phyloP scores from a whole-genome alignment of 148 eudicot genomes.

The Salicornia ramosissima region DNA sequence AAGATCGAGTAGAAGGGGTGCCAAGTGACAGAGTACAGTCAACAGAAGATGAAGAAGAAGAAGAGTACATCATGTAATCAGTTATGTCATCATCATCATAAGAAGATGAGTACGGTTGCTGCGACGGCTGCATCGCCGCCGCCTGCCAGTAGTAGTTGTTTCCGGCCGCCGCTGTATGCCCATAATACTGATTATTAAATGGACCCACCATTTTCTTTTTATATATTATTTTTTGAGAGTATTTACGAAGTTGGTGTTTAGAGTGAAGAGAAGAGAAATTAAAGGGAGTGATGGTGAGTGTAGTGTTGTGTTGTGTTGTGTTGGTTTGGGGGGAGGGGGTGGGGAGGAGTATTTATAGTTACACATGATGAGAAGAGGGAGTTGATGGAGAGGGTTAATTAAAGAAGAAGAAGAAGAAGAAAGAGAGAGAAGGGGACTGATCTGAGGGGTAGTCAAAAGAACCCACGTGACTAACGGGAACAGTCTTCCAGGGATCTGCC shows the following conservation, averaged over 20 bases:
- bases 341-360: constrained; percentile 24
- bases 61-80: constrained; percentile 31
- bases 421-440: not conserved
- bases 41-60: constrained; percentile 42
- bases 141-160: constrained; percentile 37
- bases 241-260: too few relatives aligned
- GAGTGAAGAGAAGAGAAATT: too few relatives aligned
- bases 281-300: too few relatives aligned
- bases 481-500: constrained; percentile 92
- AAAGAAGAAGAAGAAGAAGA: not conserved
- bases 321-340: not conserved
- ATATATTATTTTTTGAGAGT: too few relatives aligned
- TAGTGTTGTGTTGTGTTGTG: too few relatives aligned
- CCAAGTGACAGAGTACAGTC: constrained; percentile 95
- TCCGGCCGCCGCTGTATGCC: constrained; percentile 13
- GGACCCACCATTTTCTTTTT: constrained; percentile 40
- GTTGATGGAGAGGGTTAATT: not conserved
- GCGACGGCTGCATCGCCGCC: constrained; percentile 26
- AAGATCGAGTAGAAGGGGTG: constrained; percentile 69
- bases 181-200: constrained; percentile 21
- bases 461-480: constrained; percentile 77
- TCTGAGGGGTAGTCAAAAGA: constrained; percentile 46
- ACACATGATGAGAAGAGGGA: not conserved
- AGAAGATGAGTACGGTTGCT: constrained; percentile 13
- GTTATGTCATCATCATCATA: constrained; percentile 23